These are phyloP conservation scores for Pyrenochaeta sp. DNA, from an alignment of 2,329 filamentous ascomycete species.

Conservation along the genomic window DNA sequence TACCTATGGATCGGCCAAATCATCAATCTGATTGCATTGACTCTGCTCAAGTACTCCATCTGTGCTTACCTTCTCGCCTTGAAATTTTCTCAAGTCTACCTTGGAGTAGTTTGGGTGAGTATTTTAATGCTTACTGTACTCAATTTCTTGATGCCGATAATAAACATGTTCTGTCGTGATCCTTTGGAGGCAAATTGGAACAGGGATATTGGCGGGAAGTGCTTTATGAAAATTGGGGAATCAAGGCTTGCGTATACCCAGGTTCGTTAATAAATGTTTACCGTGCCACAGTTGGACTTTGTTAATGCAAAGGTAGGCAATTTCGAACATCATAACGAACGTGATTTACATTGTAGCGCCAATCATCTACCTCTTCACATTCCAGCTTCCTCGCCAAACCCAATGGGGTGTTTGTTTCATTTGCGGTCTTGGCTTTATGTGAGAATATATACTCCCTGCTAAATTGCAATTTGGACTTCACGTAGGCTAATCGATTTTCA, in stretches of 20 bases:
- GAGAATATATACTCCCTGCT: constrained; percentile 2
- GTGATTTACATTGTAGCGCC: constrained; percentile 37
- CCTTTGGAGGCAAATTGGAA: constrained; percentile 44
- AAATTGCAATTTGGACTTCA: neutral
- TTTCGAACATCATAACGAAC: constrained; percentile 39
- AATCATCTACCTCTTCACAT: constrained; percentile 33
- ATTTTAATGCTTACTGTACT: constrained; percentile 35
- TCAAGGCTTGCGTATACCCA: constrained; percentile 24
- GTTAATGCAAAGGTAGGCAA: constrained; percentile 9
- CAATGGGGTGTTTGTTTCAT: constrained; percentile 36
- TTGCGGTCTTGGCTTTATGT: constrained; percentile 38
- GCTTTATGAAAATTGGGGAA: constrained; percentile 25
- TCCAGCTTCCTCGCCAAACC: constrained; percentile 34
- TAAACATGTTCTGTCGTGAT: constrained; percentile 28
- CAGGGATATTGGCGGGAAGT: constrained; percentile 21
- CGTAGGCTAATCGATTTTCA: constrained; percentile 4
- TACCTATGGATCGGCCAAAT: constrained; percentile 31
- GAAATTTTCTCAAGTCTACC: constrained; percentile 32
- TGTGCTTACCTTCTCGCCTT: constrained; percentile 37
- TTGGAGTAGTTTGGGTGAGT: constrained; percentile 28
- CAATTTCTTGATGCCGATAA: constrained; percentile 29
- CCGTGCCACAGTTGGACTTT: too few species aligned
- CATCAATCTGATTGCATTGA: constrained; percentile 35
- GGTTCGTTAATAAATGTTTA: constrained; percentile 1
- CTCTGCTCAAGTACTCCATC: constrained; percentile 36